Base-by-base conservation (phyloP, 73 alveolate species). In the Stentor coeruleus region DNA sequence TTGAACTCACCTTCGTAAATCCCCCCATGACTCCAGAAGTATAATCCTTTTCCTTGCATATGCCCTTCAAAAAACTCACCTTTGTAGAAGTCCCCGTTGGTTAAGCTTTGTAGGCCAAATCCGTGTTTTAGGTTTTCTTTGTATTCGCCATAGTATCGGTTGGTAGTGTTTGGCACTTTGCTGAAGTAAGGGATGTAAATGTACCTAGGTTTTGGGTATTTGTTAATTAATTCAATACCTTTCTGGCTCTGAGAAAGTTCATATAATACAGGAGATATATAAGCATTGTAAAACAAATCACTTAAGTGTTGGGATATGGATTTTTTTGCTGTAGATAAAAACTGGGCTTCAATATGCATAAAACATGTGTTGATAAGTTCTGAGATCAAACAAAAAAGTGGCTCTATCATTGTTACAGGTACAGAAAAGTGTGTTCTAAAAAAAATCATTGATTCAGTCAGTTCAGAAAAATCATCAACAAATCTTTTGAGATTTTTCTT, bases 21-120 rank as follows among this genome's bases (percentile, higher is more conserved):
- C 41, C 80, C 41, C 14, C 80, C 80, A 35, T 6, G 14, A 60
- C 59, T 14, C 41, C 80, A 60, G 28, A 11, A n/a, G 36, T 60
- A 60, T 14, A 38, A 14, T 6, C 80, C 80, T 60, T 60, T 6
- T 6, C 80, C 80, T 14, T 60, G 80, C 80, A 60, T 60, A 38
- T 6, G 11, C 14, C 41, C 80, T 60, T 60, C 41, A 35, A 14
- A 60, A 60, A 60, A 60, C 41, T 60, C 55, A 14, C 80, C 80
- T 60, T 60, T 28, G 28, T 60, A 60, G 11, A 11, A 14, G 14
- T n/a, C 80, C 28, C 41, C 41, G 28, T 60, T 35, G 20, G 36
- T 28, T 14, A 60, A 60, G 41, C 41, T 60, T 11, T 14, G 6
- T 60, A 60, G 41, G 6, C 80, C 80, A 28, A 28, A 60, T 28